Base-by-base conservation (phyloP, 768 basidiomycete genomes). In the Trametes gibbosa region DNA sequence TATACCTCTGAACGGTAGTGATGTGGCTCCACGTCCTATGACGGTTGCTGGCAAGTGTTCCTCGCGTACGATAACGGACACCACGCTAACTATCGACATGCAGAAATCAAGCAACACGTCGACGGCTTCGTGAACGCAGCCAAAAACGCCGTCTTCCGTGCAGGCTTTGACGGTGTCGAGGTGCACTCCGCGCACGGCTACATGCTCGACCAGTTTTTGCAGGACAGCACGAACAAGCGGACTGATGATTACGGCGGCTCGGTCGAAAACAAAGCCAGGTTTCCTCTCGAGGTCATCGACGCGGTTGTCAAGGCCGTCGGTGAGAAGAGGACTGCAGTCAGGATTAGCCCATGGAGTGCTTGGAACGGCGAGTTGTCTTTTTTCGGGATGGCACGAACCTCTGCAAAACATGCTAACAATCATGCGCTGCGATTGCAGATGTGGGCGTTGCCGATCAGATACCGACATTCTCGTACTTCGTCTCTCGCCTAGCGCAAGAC, bases 371-470 rank as follows among this genome's bases (percentile, higher is more conserved):
- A 3, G 45, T 27, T 2, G 24, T 9, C 45, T 4, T 8, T 13
- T 9, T 43, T n/a, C n/a, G n/a, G n/a, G n/a, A n/a, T n/a, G n/a
- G 9, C n/a, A 17, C n/a, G 17, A 17, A 17, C n/a, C 4, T 5
- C 9, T 43, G 5, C 42, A 43, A 19, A 9, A 9, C 9, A 8
- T 3, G n/a, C n/a, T 9, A 17, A n/a, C 17, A 14, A 4, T 12
- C 45, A 12, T 24, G 17, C 9, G 9, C 14, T 1, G 14, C 24
- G 45, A 13, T 4, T 13, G 25, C 27, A 76, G 68, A 68, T 46
- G 82, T 86, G 80, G 66, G 72, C 9, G 81, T 82, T 79, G 57
- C 64, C 4, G 75, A 86, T 57, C 84, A 84, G 0, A 69, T 76
- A 2, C 81, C 83, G 45, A 24, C 21, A 19, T 46, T 46, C 45